phyloP scores from a whole-genome alignment of 257 asterid genomes.

The Nicotiana benthamiana region DNA sequence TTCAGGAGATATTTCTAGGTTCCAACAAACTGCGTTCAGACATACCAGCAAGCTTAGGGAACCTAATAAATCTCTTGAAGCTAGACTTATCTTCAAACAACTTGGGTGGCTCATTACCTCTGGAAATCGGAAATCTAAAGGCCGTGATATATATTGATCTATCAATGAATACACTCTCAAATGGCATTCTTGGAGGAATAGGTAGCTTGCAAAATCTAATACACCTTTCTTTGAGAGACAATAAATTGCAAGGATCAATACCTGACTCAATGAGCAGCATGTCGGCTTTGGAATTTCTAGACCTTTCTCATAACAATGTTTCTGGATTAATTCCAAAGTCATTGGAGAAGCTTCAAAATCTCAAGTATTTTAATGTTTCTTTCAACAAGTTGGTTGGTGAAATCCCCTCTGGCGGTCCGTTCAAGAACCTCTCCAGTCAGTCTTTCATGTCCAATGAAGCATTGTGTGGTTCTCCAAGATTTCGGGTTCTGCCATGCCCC shows the following conservation, averaged over 20 bases:
- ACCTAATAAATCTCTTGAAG: not conserved
- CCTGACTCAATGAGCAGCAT: not conserved
- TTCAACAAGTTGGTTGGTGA: not conserved
- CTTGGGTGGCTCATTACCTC: not conserved
- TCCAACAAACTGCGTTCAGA: not conserved
- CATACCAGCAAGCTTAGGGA: not conserved
- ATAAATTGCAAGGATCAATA: not conserved
- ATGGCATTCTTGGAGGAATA: slow-evolving; percentile 11
- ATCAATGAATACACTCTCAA: not conserved
- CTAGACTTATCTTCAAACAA: not conserved
- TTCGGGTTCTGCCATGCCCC: not conserved
- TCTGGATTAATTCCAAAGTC: not conserved
- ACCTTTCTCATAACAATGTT: slow-evolving; percentile 5
- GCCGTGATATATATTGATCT: not conserved
- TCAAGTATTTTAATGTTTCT: too few relatives aligned
- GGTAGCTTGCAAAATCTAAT: slow-evolving; percentile 11
- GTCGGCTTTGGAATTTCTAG: not conserved
- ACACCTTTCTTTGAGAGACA: not conserved
- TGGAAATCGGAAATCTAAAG: not conserved
- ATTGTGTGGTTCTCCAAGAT: not conserved
- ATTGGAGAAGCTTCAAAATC: not conserved
- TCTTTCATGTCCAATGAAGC: not conserved
- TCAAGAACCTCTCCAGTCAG: not conserved
- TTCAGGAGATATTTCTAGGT: not conserved
- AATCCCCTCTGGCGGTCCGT: not conserved